A percentile compares a stretch with the other conserved stretches of the same genome.
These are phyloP conservation scores for Striga hermonthica DNA, from an alignment of 305 asterid genomes.

Conservation along the genomic window DNA sequence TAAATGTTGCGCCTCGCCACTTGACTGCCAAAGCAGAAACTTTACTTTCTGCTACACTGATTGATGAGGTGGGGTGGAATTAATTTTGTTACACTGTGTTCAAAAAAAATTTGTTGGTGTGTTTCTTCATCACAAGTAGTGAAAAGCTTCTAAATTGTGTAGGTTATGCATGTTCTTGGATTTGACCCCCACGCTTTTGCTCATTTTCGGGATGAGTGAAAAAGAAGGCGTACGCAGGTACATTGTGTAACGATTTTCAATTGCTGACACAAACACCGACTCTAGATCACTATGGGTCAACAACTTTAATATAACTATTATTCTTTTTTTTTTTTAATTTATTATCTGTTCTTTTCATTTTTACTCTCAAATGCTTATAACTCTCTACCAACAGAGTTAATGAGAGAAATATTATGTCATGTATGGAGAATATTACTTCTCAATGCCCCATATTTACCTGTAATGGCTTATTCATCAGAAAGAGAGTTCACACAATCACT, in stretches of 20 bases:
- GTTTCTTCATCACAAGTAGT: constrained; percentile 22
- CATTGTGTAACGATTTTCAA: constrained; percentile 24
- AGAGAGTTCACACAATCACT: not conserved
- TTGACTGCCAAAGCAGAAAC: constrained; percentile 97
- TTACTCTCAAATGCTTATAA: not conserved
- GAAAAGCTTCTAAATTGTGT: constrained; percentile 3
- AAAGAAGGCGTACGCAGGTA: constrained; percentile 80
- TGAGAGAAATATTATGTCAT: not conserved
- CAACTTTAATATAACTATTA: too few species aligned
- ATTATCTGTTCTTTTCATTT: too few species aligned
- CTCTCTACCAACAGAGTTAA: not conserved
- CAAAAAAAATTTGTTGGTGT: not conserved
- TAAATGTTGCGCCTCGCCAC: constrained; percentile 97
- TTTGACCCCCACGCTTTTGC: constrained; percentile 97
- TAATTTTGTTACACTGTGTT: constrained; percentile 13
- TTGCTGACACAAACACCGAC: too few species aligned
- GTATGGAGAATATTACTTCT: not conserved
- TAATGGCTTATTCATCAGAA: not conserved
- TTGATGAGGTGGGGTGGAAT: constrained; percentile 63
- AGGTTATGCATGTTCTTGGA: constrained; percentile 97
- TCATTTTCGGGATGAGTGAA: constrained; percentile 93
- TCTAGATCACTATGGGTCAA: too few species aligned
- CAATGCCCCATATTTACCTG: not conserved
- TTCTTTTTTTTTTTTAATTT: too few species aligned
- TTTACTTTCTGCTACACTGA: constrained; percentile 83